phyloP scores from a whole-genome alignment of 768 basidiomycete species.

The Macrocybe gigantea region DNA sequence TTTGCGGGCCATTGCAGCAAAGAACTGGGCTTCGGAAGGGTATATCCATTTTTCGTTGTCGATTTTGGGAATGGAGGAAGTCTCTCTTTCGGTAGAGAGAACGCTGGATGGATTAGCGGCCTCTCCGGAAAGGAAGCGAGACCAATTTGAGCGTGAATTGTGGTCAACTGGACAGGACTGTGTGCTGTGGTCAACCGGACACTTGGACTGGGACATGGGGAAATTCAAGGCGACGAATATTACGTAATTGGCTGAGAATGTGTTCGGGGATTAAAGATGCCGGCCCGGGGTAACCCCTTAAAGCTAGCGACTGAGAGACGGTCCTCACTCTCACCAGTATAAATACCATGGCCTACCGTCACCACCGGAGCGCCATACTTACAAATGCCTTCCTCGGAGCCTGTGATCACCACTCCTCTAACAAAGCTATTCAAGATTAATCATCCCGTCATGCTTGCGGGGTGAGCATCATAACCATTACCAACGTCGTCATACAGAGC shows the following conservation, averaged over 20 bases:
- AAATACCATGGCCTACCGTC: constrained; percentile 3
- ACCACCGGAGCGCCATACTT: not conserved
- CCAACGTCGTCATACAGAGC: not conserved
- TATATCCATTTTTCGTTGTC: constrained; percentile 87
- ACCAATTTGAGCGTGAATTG: constrained; percentile 32
- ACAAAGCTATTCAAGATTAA: constrained; percentile 72
- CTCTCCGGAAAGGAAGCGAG: constrained; percentile 31
- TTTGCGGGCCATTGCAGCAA: constrained; percentile 93
- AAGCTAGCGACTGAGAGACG: too few relatives aligned
- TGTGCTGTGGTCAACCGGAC: not conserved
- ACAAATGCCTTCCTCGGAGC: constrained; percentile 59
- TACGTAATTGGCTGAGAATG: too few relatives aligned
- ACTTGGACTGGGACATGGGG: too few relatives aligned
- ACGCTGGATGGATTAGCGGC: constrained; percentile 17
- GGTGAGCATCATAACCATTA: constrained; percentile 22
- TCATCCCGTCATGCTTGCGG: constrained; percentile 84
- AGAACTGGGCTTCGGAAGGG: constrained; percentile 98
- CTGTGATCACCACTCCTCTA: constrained; percentile 67
- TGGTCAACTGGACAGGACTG: constrained; percentile 47
- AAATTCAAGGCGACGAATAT: too few relatives aligned
- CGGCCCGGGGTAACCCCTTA: too few relatives aligned
- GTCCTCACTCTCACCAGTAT: not conserved
- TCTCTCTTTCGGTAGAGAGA: constrained; percentile 71
- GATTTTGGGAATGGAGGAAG: constrained; percentile 81
- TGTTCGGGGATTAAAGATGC: too few relatives aligned